Evolutionary conservation across 129 eudicot species (phyloP).

Genomic region (Flaveria bidentis): DNA sequence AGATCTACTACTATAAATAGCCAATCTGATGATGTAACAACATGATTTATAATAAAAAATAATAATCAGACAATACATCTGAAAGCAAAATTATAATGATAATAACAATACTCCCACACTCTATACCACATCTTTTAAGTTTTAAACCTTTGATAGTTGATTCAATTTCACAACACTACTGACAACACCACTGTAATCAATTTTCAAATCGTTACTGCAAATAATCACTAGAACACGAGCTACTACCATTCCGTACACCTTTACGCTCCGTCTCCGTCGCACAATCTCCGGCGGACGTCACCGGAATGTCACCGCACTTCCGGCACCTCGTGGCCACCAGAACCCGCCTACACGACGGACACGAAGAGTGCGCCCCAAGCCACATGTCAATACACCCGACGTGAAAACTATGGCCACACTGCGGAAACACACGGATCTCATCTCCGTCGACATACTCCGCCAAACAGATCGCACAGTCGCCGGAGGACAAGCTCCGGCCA

Average conservation of each 20-base stretch:
- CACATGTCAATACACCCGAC: slow-evolving; percentile 71
- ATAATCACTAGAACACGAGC: slow-evolving; percentile 38
- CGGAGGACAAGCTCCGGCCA: slow-evolving; percentile 10
- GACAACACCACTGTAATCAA: neutral
- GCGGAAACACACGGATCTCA: slow-evolving; percentile 76
- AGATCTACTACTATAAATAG: no score
- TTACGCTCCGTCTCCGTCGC: slow-evolving; percentile 16
- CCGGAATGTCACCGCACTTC: slow-evolving; percentile 64
- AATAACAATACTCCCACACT: slow-evolving; percentile 10
- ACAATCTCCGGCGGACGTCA: slow-evolving; percentile 24
- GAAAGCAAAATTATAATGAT: no score
- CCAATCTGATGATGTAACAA: no score
- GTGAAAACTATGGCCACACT: slow-evolving; percentile 83
- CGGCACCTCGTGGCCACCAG: slow-evolving; percentile 52
- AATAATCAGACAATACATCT: no score
- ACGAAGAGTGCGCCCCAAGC: slow-evolving; percentile 81
- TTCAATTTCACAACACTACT: no score
- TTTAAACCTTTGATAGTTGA: no score
- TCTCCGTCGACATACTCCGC: slow-evolving; percentile 74
- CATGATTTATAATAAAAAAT: no score
- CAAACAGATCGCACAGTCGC: slow-evolving; percentile 83
- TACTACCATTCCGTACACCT: slow-evolving; percentile 27
- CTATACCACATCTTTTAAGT: slow-evolving; percentile 19
- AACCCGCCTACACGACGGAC: slow-evolving; percentile 81
- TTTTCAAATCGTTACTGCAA: slow-evolving; percentile 30